These are phyloP conservation scores for Groenewaldozyma auringiensis DNA, from an alignment of 1,139 yeast genomes.

Conservation along the genomic window DNA sequence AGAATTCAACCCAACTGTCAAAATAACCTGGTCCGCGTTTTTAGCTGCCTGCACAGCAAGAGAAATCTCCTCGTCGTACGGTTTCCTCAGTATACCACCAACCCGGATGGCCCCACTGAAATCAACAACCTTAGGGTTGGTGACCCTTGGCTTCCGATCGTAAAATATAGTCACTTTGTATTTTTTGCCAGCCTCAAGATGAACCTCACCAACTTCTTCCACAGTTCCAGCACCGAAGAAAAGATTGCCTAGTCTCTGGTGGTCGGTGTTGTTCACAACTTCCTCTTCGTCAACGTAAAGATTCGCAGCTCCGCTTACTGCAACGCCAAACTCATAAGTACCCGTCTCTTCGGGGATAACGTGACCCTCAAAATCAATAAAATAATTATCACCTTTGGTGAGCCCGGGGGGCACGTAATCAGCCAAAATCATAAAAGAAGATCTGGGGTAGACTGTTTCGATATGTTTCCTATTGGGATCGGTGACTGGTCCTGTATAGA, in stretches of 20 bases:
- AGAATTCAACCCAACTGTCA: conserved; percentile 40
- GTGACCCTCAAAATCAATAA: conserved; percentile 41
- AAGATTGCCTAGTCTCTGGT: conserved; percentile 43
- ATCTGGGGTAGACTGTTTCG: conserved; percentile 32
- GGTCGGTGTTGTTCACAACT: conserved; percentile 49
- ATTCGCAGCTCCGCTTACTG: conserved; percentile 47
- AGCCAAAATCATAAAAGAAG: conserved; percentile 38
- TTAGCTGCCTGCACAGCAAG: conserved; percentile 40
- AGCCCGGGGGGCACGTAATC: conserved; percentile 39
- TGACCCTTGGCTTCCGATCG: conserved; percentile 38
- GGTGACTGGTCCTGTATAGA: conserved; percentile 37
- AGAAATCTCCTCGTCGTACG: conserved; percentile 28
- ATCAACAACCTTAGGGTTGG: conserved; percentile 35
- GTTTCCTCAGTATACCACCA: conserved; percentile 13
- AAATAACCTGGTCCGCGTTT: conserved; percentile 41
- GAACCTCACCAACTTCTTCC: conserved; percentile 38
- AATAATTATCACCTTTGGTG: conserved; percentile 25
- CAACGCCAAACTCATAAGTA: conserved; percentile 45
- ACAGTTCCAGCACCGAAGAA: conserved; percentile 47
- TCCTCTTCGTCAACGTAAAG: conserved; percentile 45
- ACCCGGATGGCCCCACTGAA: conserved; percentile 30
- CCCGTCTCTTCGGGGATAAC: conserved; percentile 43
- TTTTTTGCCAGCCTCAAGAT: conserved; percentile 37
- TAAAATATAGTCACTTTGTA: conserved; percentile 43
- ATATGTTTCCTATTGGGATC: conserved; percentile 32